Base-by-base conservation (phyloP, 371 early-diverging fungal genomes). In the Umbelopsis sp. region DNA sequence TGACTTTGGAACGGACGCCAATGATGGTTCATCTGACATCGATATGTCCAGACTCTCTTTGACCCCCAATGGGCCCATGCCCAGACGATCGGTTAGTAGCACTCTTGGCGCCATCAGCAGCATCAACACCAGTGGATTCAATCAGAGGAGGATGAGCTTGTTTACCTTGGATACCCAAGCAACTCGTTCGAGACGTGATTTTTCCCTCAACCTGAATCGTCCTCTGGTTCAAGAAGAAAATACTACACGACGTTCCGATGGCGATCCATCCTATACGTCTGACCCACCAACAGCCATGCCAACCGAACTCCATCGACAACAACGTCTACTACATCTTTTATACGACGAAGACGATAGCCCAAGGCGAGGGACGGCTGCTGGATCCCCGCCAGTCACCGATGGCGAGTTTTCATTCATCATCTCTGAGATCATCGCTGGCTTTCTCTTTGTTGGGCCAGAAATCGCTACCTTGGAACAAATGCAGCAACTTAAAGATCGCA, bases 371-470 rank as follows among this genome's bases (percentile, higher is more conserved):
- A 57, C 57, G 14, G 48, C 20, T 3, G 18, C 48, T 16, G 73
- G 73, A 37, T n/a, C 65, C 10, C 73, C 75, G 7, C 83, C 75
- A 6, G 67, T 65, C 44, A 74, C 70, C 18, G 75, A 75, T 18
- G 62, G 67, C 45, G 80, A 79, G 44, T 74, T 70, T 64, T 66
- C 72, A 32, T 84, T 87, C 70, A 71, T 82, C n/a, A 80, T 89
- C 29, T 86, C 87, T 0, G 86, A 84, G 44, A 86, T 89, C 44
- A 71, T 89, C 2, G 82, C 86, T 16, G 76, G 76, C 18, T 89
- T 89, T 69, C 67, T 89, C 22, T 89, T 77, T 65, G 69, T 89
- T 22, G 89, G 89, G n/a, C 89, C 89, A 5, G 89, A 89, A 66
- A 82, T 87, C 44, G 72, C 77, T 12, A 78, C 74, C 44, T 45